Base-by-base conservation (phyloP, 176 grass and related monocot genomes). In the Melocanna baccifera region DNA sequence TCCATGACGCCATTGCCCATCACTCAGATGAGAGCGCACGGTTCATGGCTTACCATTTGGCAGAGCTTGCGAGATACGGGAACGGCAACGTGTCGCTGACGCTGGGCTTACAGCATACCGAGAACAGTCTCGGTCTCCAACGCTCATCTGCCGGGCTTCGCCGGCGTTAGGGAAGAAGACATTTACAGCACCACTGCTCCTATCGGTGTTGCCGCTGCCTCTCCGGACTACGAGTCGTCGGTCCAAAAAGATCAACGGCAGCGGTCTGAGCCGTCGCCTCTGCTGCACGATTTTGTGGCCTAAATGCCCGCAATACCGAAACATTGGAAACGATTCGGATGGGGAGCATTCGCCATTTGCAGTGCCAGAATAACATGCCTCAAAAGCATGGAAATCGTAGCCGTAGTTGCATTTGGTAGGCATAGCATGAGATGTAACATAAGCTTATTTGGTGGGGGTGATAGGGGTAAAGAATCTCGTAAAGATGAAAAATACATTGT, bases 231-330 rank as follows among this genome's bases (percentile, higher is more conserved):
- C 18, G 86, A 88, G 45, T 76, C 77, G 1, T 51, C 77, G 12
- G 78, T 78, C 58, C 83, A 88, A 75, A 48, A 90, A 39, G 93
- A 92, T 71, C 93, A 88, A 48, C 87, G 81, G 66, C 93, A 88
- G 37, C 75, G 86, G 12, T 94, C 90, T 2, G 88, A 86, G 45
- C 76, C 88, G 7, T 56, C 90, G 1, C 88, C 90, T 85, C 66
- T 95, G 9, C 82, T 99, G 88, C 97, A 94, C 83, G 97, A 99
- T 94, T 99, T 99, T 84, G 97, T 96, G 71, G 91, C 93, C 51
- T 99, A 67, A 91, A 76, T 86, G 69, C 42, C 76, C 84, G 11
- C 36, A 55, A 55, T 45, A 34, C 7, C 51, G 69, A 62, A 62
- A 78, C 15, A 41, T 32, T 15, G 69, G 58, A 56, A 53, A 61